Evolutionary conservation across 495 filamentous ascomycete genomes (phyloP), one percentile per base, ranked within the genome.

Genomic region (Penicillium samsonianum): DNA sequence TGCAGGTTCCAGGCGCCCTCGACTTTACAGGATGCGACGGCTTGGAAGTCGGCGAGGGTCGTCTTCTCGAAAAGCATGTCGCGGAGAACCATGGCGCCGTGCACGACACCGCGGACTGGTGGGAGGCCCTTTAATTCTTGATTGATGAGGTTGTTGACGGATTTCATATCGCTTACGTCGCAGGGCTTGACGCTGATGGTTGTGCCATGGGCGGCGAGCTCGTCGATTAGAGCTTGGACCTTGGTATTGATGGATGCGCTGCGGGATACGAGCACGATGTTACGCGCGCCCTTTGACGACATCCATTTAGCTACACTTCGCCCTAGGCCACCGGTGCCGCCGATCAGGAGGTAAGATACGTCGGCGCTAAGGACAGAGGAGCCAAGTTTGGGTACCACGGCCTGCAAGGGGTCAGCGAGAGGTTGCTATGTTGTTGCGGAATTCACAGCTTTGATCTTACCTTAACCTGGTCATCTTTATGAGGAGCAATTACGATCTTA

Each of bases 311-410:
- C 69, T 58, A 86, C 76, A 49, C 77, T 79, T 53, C 80, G 71
- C 16, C 85, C 85, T 1, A 89, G 72, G 53, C 85, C 86, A 35
- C 85, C 86, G 1, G 84, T 78, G 12, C 86, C 84, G 31, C 86
- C 85, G 50, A 83, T 76, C 23, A 89, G 65, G 26, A 89, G 65
- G 59, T 88, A 88, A 1, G 83, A 79, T 5, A 77, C 83, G 65
- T 85, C 74, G 0, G 70, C 53, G 19, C 57, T 55, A 7, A 73
- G 33, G 7, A 65, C 38, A 8, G 38, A 41, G 8, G 55, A 43
- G 16, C 49, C 60, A 3, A 61, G 58, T 26, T 63, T 68, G 1
- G 60, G 48, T 17, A 59, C 38, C 5, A 67, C 61, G 49, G 67
- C 61, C 65, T 65, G 19, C 5, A 25, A 43, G n/a, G n/a, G n/a